phyloP scores from a whole-genome alignment of 2,329 filamentous ascomycete genomes.

The Talaromyces sp. region DNA sequence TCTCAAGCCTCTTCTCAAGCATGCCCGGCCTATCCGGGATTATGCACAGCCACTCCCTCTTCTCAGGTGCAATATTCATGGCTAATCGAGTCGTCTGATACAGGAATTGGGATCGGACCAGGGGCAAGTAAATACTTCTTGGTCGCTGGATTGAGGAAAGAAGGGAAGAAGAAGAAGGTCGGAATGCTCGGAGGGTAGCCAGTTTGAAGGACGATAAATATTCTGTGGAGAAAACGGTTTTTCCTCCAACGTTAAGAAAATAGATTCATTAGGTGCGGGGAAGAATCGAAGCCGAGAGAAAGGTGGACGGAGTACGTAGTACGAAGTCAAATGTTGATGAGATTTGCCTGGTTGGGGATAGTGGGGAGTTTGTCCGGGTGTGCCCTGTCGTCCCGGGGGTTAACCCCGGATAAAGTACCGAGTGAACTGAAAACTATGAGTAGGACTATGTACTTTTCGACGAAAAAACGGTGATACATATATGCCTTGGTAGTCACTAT shows the following conservation, averaged over 20 bases:
- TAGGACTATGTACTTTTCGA: background rate
- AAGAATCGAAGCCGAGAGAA: background rate
- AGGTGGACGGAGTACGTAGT: background rate
- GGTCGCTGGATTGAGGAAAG: background rate
- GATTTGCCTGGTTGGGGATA: background rate
- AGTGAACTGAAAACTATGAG: background rate
- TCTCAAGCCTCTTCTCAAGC: constrained; percentile 59
- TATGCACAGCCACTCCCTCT: constrained; percentile 66
- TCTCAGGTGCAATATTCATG: constrained; percentile 26
- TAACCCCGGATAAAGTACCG: background rate
- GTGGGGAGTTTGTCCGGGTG: background rate
- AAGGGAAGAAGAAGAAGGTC: background rate
- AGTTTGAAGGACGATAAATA: background rate
- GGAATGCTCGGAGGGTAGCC: constrained; percentile 12
- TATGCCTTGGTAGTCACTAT: background rate
- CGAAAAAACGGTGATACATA: background rate
- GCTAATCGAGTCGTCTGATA: constrained; percentile 1
- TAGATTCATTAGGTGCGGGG: background rate
- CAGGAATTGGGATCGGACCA: background rate
- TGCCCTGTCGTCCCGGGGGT: background rate
- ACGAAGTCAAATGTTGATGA: background rate
- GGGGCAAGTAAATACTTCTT: background rate
- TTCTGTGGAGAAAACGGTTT: background rate
- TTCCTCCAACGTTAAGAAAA: background rate
- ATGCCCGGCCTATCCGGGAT: constrained; percentile 63